Conservation (phyloP, 441 rosid species). For the Euphorbia schlechtendalii region DNA sequence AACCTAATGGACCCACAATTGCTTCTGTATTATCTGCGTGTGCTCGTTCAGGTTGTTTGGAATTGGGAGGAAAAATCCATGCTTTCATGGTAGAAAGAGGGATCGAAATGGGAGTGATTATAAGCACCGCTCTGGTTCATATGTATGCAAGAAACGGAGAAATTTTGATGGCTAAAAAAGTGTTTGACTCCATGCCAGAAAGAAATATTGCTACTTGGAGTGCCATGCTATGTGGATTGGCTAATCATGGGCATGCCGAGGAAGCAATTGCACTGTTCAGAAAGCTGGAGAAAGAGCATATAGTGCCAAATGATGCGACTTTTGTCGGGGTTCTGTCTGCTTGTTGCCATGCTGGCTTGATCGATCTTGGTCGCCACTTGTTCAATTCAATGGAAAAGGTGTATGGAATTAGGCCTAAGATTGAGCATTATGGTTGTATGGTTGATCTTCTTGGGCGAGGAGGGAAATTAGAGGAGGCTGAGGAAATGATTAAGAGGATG, state of each 20-base stretch:
- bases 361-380: conserved; percentile 2
- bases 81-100: conserved; percentile 11
- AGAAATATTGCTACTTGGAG: conserved; percentile 13
- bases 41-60: conserved; percentile 10
- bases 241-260: conserved; percentile 9
- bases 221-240: conserved; percentile 9
- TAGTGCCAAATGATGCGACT: conserved; percentile 7
- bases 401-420: conserved; percentile 11
- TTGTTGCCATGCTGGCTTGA: conserved; percentile 6
- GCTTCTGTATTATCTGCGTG: conserved; percentile 12
- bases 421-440: conserved; percentile 14
- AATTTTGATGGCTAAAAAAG: background rate
- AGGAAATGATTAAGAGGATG: conserved; percentile 9
- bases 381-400: conserved; percentile 6
- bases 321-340: conserved; percentile 13
- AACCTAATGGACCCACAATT: conserved; percentile 4
- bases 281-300: conserved; percentile 8
- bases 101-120: conserved; percentile 3
- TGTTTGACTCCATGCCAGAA: conserved; percentile 6
- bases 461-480: conserved; percentile 11
- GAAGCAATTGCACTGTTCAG: conserved; percentile 3
- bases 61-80: conserved; percentile 10
- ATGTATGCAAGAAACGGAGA: conserved; percentile 12
- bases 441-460: conserved; percentile 13
- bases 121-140: conserved; percentile 10